These are phyloP conservation scores for Candida montana DNA, from an alignment of 805 yeast genomes.

Conservation along the genomic window DNA sequence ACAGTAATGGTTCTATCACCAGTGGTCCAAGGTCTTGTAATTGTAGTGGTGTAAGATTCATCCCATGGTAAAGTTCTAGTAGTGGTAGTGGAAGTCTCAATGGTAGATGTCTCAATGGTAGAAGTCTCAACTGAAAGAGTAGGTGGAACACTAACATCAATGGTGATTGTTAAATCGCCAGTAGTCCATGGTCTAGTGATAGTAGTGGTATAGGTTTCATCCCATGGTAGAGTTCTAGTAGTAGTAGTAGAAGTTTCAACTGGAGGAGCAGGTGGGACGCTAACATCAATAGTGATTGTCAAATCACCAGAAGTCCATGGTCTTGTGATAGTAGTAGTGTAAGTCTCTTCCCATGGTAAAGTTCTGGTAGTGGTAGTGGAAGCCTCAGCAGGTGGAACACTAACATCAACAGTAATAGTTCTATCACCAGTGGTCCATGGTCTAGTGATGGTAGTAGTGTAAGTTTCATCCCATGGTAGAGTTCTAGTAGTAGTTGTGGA, in stretches of 20 bases:
- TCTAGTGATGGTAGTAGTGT: conserved; percentile 10
- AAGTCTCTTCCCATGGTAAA: conserved; percentile 10
- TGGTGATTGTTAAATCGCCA: conserved; percentile 10
- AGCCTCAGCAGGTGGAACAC: neutral
- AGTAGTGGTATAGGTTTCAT: conserved; percentile 11
- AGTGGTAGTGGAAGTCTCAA: neutral
- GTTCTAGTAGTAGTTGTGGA: conserved; percentile 7
- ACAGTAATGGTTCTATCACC: conserved; percentile 11
- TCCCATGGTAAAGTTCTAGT: conserved; percentile 8
- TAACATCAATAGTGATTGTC: conserved; percentile 9
- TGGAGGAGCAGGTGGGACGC: neutral
- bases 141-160: conserved; percentile 7
- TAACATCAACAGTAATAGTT: conserved; percentile 10
- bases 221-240: conserved; percentile 8
- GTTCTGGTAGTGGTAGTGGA: neutral
- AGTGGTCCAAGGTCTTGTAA: conserved; percentile 9
- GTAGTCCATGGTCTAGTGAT: conserved; percentile 9
- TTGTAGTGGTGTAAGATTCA: conserved; percentile 9
- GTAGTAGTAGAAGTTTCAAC: conserved; percentile 7
- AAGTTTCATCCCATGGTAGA: conserved; percentile 10
- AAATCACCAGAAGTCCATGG: conserved; percentile 10
- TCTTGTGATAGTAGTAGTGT: conserved; percentile 10
- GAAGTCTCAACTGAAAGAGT: no score
- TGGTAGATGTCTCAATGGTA: neutral
- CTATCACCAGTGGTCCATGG: conserved; percentile 9